A percentile compares a stretch with the other conserved stretches of the same genome.
These are phyloP conservation scores for Sporormia fimetaria DNA, from an alignment of 495 filamentous ascomycete species.

Conservation along the genomic window DNA sequence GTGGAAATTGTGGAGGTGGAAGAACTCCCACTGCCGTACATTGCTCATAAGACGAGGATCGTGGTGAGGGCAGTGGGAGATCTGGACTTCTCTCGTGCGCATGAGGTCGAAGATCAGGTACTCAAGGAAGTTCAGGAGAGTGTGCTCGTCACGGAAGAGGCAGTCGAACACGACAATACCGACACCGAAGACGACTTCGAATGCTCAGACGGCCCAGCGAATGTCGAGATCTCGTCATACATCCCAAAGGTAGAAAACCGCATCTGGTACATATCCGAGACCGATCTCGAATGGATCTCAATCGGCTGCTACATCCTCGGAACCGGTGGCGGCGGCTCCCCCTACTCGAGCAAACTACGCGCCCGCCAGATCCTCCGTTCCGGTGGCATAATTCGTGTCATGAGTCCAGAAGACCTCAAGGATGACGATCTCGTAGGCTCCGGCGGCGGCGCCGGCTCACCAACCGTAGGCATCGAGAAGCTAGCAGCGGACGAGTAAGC, in stretches of 20 bases:
- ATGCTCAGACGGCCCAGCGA: neutral
- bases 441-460: slow-evolving; percentile 39
- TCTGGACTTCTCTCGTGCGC: slow-evolving; percentile 34
- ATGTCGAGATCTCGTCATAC: slow-evolving; percentile 39
- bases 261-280: slow-evolving; percentile 44
- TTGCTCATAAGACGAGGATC: slow-evolving; percentile 42
- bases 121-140: no score
- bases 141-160: no score
- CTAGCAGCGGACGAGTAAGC: slow-evolving; percentile 37
- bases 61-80: slow-evolving; percentile 42
- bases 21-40: slow-evolving; percentile 36
- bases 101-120: slow-evolving; percentile 7
- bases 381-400: slow-evolving; percentile 39
- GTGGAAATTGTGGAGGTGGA: slow-evolving; percentile 38
- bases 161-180: slow-evolving; percentile 2
- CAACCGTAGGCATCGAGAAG: slow-evolving; percentile 43
- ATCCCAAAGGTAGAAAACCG: slow-evolving; percentile 40
- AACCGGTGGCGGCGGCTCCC: slow-evolving; percentile 47
- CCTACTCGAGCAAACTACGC: slow-evolving; percentile 32
- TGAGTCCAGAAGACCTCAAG: slow-evolving; percentile 29
- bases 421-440: slow-evolving; percentile 38
- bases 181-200: slow-evolving; percentile 18
- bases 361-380: slow-evolving; percentile 38
- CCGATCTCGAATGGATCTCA: slow-evolving; percentile 47
- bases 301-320: slow-evolving; percentile 52